Percentiles rank a stretch among this genome's conserved stretches.
phyloP scores from a whole-genome alignment of 2,329 filamentous ascomycete genomes.

The Penicillium sp. region DNA sequence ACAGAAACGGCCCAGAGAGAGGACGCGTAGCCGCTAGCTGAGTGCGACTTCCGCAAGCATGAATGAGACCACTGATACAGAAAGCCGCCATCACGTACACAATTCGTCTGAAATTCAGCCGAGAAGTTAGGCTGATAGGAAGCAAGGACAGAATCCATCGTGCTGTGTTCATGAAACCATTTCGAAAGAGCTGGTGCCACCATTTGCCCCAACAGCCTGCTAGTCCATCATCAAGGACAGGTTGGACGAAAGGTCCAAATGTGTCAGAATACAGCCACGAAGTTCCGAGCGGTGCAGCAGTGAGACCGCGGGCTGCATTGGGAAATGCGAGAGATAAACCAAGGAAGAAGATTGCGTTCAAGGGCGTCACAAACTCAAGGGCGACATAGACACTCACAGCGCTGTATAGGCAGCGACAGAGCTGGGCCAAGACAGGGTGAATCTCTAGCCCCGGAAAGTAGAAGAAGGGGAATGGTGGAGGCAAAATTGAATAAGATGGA shows the following conservation, averaged over 20 bases:
- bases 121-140: conserved; percentile 21
- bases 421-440: conserved; percentile 50
- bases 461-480: conserved; percentile 48
- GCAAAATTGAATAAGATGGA: conserved; percentile 45
- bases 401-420: conserved; percentile 60
- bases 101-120: conserved; percentile 20
- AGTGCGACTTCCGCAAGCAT: conserved; percentile 70
- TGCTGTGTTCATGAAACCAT: conserved; percentile 49
- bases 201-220: conserved; percentile 80
- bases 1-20: conserved; percentile 56
- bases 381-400: conserved; percentile 61
- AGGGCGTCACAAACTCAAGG: conserved; percentile 62
- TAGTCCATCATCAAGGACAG: conserved; percentile 64
- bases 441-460: conserved; percentile 39
- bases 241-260: conserved; percentile 53
- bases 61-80: conserved; percentile 53
- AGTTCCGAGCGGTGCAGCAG: conserved; percentile 62
- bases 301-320: conserved; percentile 57
- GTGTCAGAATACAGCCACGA: conserved; percentile 63
- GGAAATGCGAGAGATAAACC: conserved; percentile 53
- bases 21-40: conserved; percentile 63
- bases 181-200: conserved; percentile 91
- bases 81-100: conserved; percentile 35
- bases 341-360: conserved; percentile 63
- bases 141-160: conserved; percentile 40